A percentile compares a stretch with the other conserved stretches of the same genome.
Conservation (phyloP, 75 land plant species). For the Picea sitchensis region DNA sequence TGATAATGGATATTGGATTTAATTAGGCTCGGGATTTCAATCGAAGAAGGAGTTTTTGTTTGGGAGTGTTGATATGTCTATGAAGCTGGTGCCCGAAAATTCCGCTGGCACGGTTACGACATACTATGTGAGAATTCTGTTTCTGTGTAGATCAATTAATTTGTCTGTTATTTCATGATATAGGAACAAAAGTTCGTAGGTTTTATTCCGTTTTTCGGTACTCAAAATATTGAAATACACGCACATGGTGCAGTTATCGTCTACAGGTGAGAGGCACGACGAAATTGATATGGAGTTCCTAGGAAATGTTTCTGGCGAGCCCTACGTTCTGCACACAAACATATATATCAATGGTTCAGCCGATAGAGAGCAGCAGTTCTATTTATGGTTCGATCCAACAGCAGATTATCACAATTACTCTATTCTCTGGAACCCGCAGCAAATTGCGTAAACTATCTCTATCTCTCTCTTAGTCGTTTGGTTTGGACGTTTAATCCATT, state of each 20-base stretch:
- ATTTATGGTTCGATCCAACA: not conserved
- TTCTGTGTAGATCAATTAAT: too few species aligned
- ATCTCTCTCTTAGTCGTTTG: too few species aligned
- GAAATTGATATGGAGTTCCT: not conserved
- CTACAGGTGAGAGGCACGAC: not conserved
- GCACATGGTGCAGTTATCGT: too few species aligned
- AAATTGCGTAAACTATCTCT: not conserved
- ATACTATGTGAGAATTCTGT: conserved; percentile 24
- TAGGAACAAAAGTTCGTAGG: too few species aligned
- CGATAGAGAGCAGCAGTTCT: conserved; percentile 1
- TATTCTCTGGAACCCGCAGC: not conserved
- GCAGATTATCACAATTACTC: not conserved
- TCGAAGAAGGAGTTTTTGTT: conserved; percentile 33
- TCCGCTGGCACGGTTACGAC: conserved; percentile 41
- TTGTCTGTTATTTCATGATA: too few species aligned
- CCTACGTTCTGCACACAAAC: not conserved
- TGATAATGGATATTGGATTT: too few species aligned
- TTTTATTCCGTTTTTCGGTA: too few species aligned
- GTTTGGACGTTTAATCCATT: too few species aligned
- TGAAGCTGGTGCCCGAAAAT: conserved; percentile 45
- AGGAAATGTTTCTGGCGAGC: not conserved
- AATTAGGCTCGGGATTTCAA: conserved; percentile 20
- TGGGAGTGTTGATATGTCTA: conserved; percentile 41
- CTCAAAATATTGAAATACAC: too few species aligned
- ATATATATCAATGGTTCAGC: not conserved